Evolutionary conservation across 2,329 filamentous ascomycete species (phyloP).

Genomic region (Macrophomina phaseolina): DNA sequence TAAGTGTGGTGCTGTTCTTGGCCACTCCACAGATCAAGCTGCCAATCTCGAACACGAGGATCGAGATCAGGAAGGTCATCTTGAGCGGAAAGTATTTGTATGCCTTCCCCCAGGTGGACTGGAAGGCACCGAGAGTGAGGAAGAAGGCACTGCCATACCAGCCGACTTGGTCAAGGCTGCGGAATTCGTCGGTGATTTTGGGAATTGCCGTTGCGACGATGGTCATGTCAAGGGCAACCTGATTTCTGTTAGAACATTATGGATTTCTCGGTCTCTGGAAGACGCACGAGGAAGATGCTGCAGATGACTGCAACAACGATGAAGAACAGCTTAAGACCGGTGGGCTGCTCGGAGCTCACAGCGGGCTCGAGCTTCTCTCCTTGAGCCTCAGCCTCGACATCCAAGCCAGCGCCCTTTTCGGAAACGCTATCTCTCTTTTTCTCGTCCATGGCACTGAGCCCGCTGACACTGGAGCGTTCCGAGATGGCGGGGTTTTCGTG

Average conservation of each 20-base stretch:
- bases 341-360: conserved; percentile 30
- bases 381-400: conserved; percentile 17
- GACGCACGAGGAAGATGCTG: conserved; percentile 36
- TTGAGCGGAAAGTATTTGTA: conserved; percentile 54
- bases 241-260: background rate
- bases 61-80: conserved; percentile 39
- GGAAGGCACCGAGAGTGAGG: conserved; percentile 51
- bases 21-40: conserved; percentile 59
- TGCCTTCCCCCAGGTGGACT: conserved; percentile 53
- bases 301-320: conserved; percentile 39
- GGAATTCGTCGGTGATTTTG: conserved; percentile 38
- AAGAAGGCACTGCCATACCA: conserved; percentile 48
- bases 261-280: background rate
- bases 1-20: conserved; percentile 44
- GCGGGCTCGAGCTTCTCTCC: conserved; percentile 25
- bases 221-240: conserved; percentile 31
- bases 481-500: conserved; percentile 5
- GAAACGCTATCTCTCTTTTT: conserved; percentile 1
- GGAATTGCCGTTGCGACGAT: conserved; percentile 41
- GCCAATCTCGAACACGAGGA: conserved; percentile 60
- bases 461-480: conserved; percentile 6
- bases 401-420: conserved; percentile 11
- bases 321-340: conserved; percentile 34
- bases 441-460: conserved; percentile 18
- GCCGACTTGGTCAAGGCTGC: conserved; percentile 32